Base-by-base conservation (phyloP, 306 rosid species). In the Cyclanthera cordifolia region DNA sequence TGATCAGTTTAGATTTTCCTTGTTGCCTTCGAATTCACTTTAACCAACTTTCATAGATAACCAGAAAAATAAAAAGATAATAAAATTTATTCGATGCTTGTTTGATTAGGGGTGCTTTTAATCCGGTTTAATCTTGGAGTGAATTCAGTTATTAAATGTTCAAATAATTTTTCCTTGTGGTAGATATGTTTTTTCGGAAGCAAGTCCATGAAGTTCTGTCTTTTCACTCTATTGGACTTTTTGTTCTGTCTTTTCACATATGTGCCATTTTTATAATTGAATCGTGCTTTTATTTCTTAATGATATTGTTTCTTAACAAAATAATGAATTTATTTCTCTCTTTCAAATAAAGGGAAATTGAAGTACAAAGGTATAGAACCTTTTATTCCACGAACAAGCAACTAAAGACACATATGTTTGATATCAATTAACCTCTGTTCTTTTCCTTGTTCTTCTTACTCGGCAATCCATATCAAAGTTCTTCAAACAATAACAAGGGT, bases 21-120 rank as follows among this genome's bases (percentile, higher is more conserved):
- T 8, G 14, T 65, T 41, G 21, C 14, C 49, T 23, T 23, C 6
- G 52, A 64, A 64, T 64, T 64, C 53, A 64, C 16, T 64, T 12
- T 65, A 43, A 65, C 70, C 70, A 65, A 39, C 53, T 65, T 65
- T 45, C 39, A 5, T 45, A 45, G 23, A 21, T n/a, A 65, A 19
- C 70, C 30, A 8, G 13, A 13, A 21, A 21, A 21, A 43, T 61
- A 5, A 11, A 11, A 34, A 39, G 10, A 12, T 37, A 65, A 65
- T 8, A 23, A 63, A 37, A 20, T 34, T 43, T 23, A 5, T 64
- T 43, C 20, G 52, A 64, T 63, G 52, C 69, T 56, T 63, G 48
- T 63, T 41, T 17, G 52, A 39, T 20, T 61, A 28, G 27, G 24
- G n/a, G n/a, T 20, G 52, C 30, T 64, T 20, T 41, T 64, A 39